Conservation (phyloP, 129 eudicot genomes). For the Arctium lappa region DNA sequence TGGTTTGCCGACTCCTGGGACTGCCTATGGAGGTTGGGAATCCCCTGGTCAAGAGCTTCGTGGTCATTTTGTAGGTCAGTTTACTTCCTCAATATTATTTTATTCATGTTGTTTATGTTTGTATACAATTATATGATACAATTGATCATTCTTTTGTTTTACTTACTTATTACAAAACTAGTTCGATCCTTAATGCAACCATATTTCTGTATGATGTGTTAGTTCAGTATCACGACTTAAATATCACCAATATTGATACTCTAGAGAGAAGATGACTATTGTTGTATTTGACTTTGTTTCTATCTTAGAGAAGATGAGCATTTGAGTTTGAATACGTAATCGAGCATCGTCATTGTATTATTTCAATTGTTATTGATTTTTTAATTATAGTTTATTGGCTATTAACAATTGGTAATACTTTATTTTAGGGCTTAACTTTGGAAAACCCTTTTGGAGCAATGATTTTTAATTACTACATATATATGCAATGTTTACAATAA, state of each 20-base stretch:
- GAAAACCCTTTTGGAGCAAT: too few relatives aligned
- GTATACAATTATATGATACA: neutral
- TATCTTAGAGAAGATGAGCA: slow-evolving; percentile 59
- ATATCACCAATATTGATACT: slow-evolving; percentile 45
- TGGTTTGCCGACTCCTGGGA: slow-evolving; percentile 54
- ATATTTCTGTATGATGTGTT: slow-evolving; percentile 30
- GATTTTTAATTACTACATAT: too few relatives aligned
- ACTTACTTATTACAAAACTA: neutral
- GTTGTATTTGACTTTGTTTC: slow-evolving; percentile 48
- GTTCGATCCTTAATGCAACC: neutral
- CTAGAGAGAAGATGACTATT: slow-evolving; percentile 53
- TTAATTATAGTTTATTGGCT: too few relatives aligned
- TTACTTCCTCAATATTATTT: neutral
- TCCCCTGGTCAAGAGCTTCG: slow-evolving; percentile 65
- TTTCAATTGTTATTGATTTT: too few relatives aligned
- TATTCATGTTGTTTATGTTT: neutral
- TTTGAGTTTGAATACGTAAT: neutral
- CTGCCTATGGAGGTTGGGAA: slow-evolving; percentile 96
- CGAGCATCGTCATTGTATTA: too few relatives aligned
- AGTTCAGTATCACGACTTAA: slow-evolving; percentile 72
- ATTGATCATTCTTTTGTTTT: neutral
- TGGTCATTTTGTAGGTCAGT: slow-evolving; percentile 93
- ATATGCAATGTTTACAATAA: too few relatives aligned
- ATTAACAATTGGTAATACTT: too few relatives aligned
- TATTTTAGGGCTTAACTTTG: too few relatives aligned